Evolutionary conservation across 305 asterid species (phyloP).

Genomic region (Fraxinus sp.): DNA sequence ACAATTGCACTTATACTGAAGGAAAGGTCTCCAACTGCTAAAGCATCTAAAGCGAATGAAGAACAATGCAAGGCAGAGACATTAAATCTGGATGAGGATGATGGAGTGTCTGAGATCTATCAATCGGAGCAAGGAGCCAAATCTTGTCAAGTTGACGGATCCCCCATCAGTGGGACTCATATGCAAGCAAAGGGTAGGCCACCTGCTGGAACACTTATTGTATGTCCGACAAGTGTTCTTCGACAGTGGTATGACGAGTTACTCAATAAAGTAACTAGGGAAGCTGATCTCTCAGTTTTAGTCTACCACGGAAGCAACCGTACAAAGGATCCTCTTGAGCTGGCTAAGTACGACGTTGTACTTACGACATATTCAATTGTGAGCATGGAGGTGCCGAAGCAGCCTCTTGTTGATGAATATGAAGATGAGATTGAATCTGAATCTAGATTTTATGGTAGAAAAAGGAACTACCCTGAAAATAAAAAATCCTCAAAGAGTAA

Average conservation of each 20-base stretch:
- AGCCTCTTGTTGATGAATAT: slow-evolving; percentile 77
- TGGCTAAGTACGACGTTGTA: slow-evolving; percentile 91
- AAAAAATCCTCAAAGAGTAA: slow-evolving; percentile 53
- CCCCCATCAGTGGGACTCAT: slow-evolving; percentile 28
- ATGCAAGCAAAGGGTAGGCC: slow-evolving; percentile 66
- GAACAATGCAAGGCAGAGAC: slow-evolving; percentile 63
- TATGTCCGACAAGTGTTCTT: slow-evolving; percentile 98
- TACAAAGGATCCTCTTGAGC: slow-evolving; percentile 81
- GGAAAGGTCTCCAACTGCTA: slow-evolving; percentile 77
- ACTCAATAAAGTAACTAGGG: slow-evolving; percentile 73
- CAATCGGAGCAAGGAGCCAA: slow-evolving; percentile 31
- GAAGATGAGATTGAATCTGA: slow-evolving; percentile 57
- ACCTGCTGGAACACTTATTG: slow-evolving; percentile 94
- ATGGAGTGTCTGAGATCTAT: slow-evolving; percentile 39
- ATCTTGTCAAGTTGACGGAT: slow-evolving; percentile 40
- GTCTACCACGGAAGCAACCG: slow-evolving; percentile 87
- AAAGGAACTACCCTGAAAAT: slow-evolving; percentile 56
- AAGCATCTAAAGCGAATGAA: slow-evolving; percentile 37
- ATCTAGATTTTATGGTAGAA: slow-evolving; percentile 45
- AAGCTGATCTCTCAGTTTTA: slow-evolving; percentile 85
- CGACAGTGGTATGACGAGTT: slow-evolving; percentile 98
- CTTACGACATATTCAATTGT: slow-evolving; percentile 94
- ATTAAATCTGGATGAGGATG: slow-evolving; percentile 87
- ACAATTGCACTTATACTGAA: slow-evolving; percentile 91
- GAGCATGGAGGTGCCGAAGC: slow-evolving; percentile 98